Percentiles rank a stretch among this genome's conserved stretches.
These are phyloP conservation scores for Pseudonectria foliicola DNA, from an alignment of 2,329 filamentous ascomycete genomes.

Conservation along the genomic window DNA sequence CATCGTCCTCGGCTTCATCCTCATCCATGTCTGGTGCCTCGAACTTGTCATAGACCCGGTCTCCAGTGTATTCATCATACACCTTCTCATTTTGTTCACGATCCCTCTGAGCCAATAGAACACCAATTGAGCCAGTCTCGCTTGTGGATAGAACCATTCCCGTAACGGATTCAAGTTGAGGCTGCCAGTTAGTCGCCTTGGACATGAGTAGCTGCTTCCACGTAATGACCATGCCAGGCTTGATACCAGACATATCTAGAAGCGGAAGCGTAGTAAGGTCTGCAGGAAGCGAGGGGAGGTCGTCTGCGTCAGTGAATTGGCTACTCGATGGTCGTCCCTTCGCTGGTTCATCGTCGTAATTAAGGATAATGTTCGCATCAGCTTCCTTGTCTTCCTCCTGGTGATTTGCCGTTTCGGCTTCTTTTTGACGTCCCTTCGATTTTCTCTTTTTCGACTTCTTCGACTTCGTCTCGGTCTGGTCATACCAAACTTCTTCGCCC, in stretches of 20 bases:
- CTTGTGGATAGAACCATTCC: conserved; percentile 55
- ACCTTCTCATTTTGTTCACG: conserved; percentile 49
- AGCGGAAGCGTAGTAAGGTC: conserved; percentile 47
- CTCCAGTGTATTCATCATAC: conserved; percentile 60
- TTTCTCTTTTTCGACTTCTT: conserved; percentile 35
- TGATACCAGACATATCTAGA: conserved; percentile 41
- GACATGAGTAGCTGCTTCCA: conserved; percentile 61
- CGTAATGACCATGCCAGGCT: conserved; percentile 56
- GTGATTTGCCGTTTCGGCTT: conserved; percentile 5
- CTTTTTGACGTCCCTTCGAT: conserved; percentile 10
- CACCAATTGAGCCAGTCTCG: conserved; percentile 44
- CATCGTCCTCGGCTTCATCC: conserved; percentile 52
- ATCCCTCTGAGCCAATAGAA: conserved; percentile 65
- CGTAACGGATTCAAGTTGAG: conserved; percentile 56
- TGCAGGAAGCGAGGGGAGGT: conserved; percentile 55
- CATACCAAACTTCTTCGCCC: conserved; percentile 26
- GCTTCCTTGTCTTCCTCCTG: conserved; percentile 5
- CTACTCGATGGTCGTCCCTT: conserved; percentile 29
- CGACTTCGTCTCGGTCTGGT: conserved; percentile 29
- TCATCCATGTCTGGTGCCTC: conserved; percentile 62
- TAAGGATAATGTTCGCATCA: conserved; percentile 29
- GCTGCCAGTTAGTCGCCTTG: conserved; percentile 58
- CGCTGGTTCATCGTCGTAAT: conserved; percentile 30
- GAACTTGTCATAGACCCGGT: conserved; percentile 70
- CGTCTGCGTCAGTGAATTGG: conserved; percentile 45